Base-by-base conservation (phyloP, 179 eudicot species). In the Silene noctiflora region DNA sequence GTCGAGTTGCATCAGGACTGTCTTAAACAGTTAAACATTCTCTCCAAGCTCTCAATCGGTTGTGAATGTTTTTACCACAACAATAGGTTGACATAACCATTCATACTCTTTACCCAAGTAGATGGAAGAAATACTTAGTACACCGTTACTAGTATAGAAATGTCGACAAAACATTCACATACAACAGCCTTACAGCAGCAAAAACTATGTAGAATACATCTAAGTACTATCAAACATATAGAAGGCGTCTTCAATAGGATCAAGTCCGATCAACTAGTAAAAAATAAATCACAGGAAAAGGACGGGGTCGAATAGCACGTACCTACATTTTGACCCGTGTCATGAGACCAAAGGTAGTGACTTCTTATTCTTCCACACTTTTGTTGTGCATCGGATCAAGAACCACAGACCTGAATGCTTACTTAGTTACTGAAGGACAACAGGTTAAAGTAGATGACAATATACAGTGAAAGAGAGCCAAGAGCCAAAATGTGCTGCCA, bases 401-500 rank as follows among this genome's bases (percentile, higher is more conserved):
- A 48, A 48, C 39, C 74, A 9, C 27, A 0, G 8, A n/a, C 17
- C 22, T 27, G 42, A 48, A 17, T 72, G 65, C 63, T 72, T 29
- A 55, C 24, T 79, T 71, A 75, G 51, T 44, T 44, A 44, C 51
- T 69, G 75, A 63, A 76, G 27, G 74, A 74, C 51, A 82, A 73
- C 4, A 93, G 65, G 71, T 83, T 91, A 69, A 91, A 88, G 86
- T 83, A 91, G 62, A 91, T 31, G 11, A 93, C 80, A 10, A 76
- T 80, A 62, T 88, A 93, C 56, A 91, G 69, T 9, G 96, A 87
- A 68, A 93, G 79, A 4, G 98, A 93, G 70, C 90, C 78, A 21
- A 93, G 73, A 0, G 90, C 94, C 65, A 86, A 69, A 24, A 93
- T 65, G 74, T 91, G 98, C 80, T 93, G 98, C 98, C 98, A 93